Percentiles rank a stretch among this genome's conserved stretches.
phyloP scores from a whole-genome alignment of 768 basidiomycete genomes.

The Vararia minispora region DNA sequence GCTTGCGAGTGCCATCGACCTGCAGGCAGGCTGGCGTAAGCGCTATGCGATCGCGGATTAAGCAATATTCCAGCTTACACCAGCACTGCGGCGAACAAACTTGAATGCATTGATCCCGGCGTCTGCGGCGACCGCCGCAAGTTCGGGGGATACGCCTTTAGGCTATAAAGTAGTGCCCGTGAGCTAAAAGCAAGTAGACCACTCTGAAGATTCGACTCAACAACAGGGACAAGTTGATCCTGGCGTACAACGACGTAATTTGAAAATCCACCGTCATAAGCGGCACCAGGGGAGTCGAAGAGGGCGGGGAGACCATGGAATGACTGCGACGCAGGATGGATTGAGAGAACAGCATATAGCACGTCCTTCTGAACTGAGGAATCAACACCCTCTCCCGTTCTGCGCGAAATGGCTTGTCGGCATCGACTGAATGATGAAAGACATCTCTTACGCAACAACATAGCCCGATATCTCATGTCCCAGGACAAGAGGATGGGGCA shows the following conservation, averaged over 20 bases:
- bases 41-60: too few relatives aligned
- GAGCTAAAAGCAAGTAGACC: too few relatives aligned
- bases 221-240: slow-evolving; percentile 7
- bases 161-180: slow-evolving; percentile 7
- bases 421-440: slow-evolving; percentile 1
- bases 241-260: slow-evolving; percentile 4
- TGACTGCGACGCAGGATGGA: too few relatives aligned
- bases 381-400: too few relatives aligned
- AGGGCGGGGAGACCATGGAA: background rate
- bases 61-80: slow-evolving; percentile 1
- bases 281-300: slow-evolving; percentile 1
- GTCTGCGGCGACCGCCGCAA: slow-evolving; percentile 4
- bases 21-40: too few relatives aligned
- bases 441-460: background rate
- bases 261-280: slow-evolving; percentile 5
- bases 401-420: too few relatives aligned
- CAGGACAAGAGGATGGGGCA: background rate
- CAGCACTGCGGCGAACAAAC: slow-evolving; percentile 4
- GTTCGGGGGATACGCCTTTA: slow-evolving; percentile 3
- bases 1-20: too few relatives aligned
- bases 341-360: background rate
- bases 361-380: slow-evolving; percentile 1
- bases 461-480: background rate
- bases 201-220: background rate
- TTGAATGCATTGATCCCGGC: slow-evolving; percentile 6